Base-by-base conservation (phyloP, 352 stramenopile genomes). In the Pythium dissimile region DNA sequence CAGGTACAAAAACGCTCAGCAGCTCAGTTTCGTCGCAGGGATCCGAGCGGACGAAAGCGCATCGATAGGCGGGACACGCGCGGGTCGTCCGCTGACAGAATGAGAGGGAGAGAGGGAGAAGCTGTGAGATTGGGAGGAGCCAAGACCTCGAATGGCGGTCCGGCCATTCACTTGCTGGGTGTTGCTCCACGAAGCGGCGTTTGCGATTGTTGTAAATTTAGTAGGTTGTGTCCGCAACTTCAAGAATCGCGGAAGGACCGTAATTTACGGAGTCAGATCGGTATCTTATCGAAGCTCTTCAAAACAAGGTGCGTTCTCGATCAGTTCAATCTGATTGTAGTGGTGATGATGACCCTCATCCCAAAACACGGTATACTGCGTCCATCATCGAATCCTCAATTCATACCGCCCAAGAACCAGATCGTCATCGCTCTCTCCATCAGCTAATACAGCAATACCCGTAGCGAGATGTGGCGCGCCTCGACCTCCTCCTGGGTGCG, bases 391-490 rank as follows among this genome's bases (percentile, higher is more conserved):
- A 59, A 43, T 28, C 27, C 16, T n/a, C n/a, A n/a, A n/a, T n/a
- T n/a, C n/a, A n/a, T n/a, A n/a, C n/a, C n/a, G n/a, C n/a, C n/a
- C n/a, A n/a, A n/a, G n/a, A n/a, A n/a, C n/a, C n/a, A n/a, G n/a
- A n/a, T n/a, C n/a, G n/a, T n/a, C n/a, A n/a, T n/a, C n/a, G n/a
- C n/a, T n/a, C n/a, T n/a, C n/a, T n/a, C n/a, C n/a, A n/a, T n/a
- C n/a, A n/a, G n/a, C n/a, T n/a, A n/a, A n/a, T n/a, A n/a, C n/a
- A n/a, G n/a, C n/a, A n/a, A n/a, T n/a, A n/a, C n/a, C n/a, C n/a
- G n/a, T n/a, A n/a, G n/a, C n/a, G n/a, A 4, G 45, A 63, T 63
- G 55, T 63, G 55, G 55, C 55, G 55, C 16, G 12, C 38, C 38
- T 57, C 55, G 9, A 28, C 37, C 7, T 49, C 37, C 7, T 49